Percentiles rank a stretch among this genome's conserved stretches.
Conservation (phyloP, 768 basidiomycete genomes). For the Lactarius sp. region DNA sequence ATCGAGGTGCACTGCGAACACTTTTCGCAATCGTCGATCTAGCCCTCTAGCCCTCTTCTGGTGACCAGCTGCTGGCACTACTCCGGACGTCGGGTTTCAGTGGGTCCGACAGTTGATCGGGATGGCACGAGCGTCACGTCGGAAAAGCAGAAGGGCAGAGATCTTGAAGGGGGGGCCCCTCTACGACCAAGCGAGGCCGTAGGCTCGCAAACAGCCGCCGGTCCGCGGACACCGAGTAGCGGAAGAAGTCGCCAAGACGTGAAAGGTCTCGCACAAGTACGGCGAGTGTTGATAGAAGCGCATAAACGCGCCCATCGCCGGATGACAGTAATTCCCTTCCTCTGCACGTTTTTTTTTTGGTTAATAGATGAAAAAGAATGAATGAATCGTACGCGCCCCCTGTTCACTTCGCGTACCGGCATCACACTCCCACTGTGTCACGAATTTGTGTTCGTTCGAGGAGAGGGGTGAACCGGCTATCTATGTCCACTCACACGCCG, state of each 20-base stretch:
- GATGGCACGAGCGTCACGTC: slow-evolving; percentile 86
- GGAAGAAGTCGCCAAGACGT: slow-evolving; percentile 60
- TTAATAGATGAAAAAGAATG: no score
- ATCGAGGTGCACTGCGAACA: slow-evolving; percentile 88
- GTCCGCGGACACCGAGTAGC: slow-evolving; percentile 52
- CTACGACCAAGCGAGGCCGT: slow-evolving; percentile 74
- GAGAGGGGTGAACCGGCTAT: no score
- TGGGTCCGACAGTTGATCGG: slow-evolving; percentile 89
- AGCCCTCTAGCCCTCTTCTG: slow-evolving; percentile 56
- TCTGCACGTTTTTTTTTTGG: no score
- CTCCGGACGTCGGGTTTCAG: slow-evolving; percentile 56
- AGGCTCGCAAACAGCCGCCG: slow-evolving; percentile 82
- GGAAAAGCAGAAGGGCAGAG: slow-evolving; percentile 87
- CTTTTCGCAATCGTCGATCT: slow-evolving; percentile 55
- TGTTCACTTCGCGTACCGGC: no score
- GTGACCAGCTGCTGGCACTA: slow-evolving; percentile 53
- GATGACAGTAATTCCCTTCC: neutral
- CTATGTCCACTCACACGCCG: no score
- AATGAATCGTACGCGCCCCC: no score
- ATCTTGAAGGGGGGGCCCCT: slow-evolving; percentile 77
- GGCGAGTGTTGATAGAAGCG: slow-evolving; percentile 87
- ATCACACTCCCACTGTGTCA: no score
- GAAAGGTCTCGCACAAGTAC: slow-evolving; percentile 94
- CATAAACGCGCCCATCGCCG: slow-evolving; percentile 86
- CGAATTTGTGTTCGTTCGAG: no score